A percentile compares a stretch with the other conserved stretches of the same genome.
These are phyloP conservation scores for Pleurotus cornucopiae DNA, from an alignment of 768 basidiomycete genomes.

Conservation along the genomic window DNA sequence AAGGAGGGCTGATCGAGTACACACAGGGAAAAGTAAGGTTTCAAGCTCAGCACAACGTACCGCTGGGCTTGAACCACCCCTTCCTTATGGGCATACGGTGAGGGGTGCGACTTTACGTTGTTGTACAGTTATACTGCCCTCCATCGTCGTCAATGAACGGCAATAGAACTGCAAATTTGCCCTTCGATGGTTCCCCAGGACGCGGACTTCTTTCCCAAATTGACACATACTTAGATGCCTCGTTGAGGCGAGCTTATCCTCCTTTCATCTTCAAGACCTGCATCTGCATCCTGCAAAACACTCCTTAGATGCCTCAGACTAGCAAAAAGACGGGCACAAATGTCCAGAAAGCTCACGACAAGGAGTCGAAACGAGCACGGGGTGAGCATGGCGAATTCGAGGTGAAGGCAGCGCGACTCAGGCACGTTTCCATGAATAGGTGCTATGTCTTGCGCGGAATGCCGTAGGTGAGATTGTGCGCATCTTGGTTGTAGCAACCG, in stretches of 20 bases:
- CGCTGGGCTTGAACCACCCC: no score
- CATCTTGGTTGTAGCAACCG: no score
- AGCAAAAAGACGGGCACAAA: conserved; percentile 37
- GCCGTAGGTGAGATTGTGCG: conserved; percentile 41
- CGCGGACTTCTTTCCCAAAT: conserved; percentile 7
- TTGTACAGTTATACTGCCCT: neutral
- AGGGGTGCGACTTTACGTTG: conserved; percentile 3
- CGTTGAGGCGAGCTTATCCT: conserved; percentile 1
- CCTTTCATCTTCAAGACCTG: neutral
- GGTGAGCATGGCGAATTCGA: conserved; percentile 24
- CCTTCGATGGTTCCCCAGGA: neutral
- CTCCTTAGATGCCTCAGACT: conserved; percentile 43
- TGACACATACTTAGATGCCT: neutral
- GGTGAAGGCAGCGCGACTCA: no score
- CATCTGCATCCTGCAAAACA: neutral
- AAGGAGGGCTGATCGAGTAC: no score
- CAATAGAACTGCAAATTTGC: neutral
- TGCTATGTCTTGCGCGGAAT: conserved; percentile 59
- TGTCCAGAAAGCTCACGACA: conserved; percentile 51
- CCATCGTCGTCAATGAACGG: conserved; percentile 1
- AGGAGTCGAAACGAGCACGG: conserved; percentile 61
- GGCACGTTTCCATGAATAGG: conserved; percentile 21
- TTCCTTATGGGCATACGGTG: neutral
- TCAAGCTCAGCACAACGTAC: no score
- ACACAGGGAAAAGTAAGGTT: no score